Evolutionary conservation across 2,329 filamentous ascomycete genomes (phyloP).

Genomic region (Colletotrichum lindemuthianum): DNA sequence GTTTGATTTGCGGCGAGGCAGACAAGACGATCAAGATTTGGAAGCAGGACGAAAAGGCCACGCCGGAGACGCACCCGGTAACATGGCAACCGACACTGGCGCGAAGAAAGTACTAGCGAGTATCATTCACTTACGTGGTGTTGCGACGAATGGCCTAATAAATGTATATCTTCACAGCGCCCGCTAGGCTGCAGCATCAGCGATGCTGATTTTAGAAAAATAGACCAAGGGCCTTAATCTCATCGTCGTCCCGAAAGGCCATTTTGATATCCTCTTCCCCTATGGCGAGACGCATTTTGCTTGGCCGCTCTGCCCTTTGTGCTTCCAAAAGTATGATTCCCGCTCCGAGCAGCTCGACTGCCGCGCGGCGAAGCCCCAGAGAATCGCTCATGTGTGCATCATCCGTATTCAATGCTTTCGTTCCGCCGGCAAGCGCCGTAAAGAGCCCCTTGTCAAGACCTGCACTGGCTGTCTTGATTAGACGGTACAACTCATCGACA

Average conservation of each 20-base stretch:
- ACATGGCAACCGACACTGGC: slow-evolving; percentile 89
- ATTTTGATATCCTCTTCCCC: slow-evolving; percentile 91
- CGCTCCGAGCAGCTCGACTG: slow-evolving; percentile 85
- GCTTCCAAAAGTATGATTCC: slow-evolving; percentile 88
- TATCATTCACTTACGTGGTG: not conserved
- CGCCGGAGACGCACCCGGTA: slow-evolving; percentile 88
- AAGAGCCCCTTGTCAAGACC: not conserved
- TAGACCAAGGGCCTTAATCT: slow-evolving; percentile 83
- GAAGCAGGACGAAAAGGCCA: slow-evolving; percentile 92
- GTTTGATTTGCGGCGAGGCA: slow-evolving; percentile 92
- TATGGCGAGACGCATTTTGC: slow-evolving; percentile 85
- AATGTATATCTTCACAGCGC: too few species aligned
- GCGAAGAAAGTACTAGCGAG: slow-evolving; percentile 71
- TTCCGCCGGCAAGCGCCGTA: not conserved
- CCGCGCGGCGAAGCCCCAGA: slow-evolving; percentile 71
- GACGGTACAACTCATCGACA: slow-evolving; percentile 82
- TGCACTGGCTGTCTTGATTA: slow-evolving; percentile 55
- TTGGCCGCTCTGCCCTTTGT: slow-evolving; percentile 83
- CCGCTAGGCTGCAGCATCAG: too few species aligned
- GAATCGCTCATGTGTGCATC: slow-evolving; percentile 19
- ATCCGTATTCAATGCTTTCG: slow-evolving; percentile 26
- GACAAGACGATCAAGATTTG: slow-evolving; percentile 99
- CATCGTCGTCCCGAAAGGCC: slow-evolving; percentile 87
- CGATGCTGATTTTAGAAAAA: slow-evolving; percentile 40
- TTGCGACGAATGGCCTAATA: too few species aligned